phyloP scores from a whole-genome alignment of 2,329 filamentous ascomycete genomes.

The Helotiales sp. region DNA sequence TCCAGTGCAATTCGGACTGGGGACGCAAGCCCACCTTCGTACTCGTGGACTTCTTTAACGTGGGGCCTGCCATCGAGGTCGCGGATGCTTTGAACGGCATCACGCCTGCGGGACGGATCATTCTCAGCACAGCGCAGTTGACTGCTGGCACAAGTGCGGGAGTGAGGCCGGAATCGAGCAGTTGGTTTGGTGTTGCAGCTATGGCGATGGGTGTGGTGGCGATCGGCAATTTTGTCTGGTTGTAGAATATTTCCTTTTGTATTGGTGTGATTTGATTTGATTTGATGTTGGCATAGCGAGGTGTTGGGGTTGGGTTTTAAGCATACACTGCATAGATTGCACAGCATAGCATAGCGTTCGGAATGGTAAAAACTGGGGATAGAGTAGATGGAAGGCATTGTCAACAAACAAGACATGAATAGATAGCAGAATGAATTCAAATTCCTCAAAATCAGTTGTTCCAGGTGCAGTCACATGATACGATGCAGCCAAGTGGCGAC shows the following conservation, averaged over 20 bases:
- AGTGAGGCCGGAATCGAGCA: conserved; percentile 1
- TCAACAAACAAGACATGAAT: neutral
- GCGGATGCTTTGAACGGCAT: conserved; percentile 71
- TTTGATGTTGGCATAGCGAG: conserved; percentile 30
- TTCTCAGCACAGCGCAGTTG: conserved; percentile 33
- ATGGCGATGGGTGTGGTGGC: conserved; percentile 30
- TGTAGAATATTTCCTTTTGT: conserved; percentile 22
- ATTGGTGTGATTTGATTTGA: conserved; percentile 12
- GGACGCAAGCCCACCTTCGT: conserved; percentile 71
- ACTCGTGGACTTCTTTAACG: conserved; percentile 80
- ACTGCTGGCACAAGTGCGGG: conserved; percentile 24
- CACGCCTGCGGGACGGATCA: conserved; percentile 38
- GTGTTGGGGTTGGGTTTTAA: conserved; percentile 26
- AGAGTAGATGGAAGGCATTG: neutral
- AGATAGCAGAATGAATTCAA: neutral
- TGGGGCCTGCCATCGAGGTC: conserved; percentile 70
- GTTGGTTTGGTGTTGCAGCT: conserved; percentile 17
- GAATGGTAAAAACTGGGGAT: neutral
- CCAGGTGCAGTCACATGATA: neutral
- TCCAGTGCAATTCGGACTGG: conserved; percentile 62
- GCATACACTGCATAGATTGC: neutral
- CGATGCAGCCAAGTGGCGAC: neutral
- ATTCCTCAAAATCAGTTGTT: neutral
- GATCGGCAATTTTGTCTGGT: conserved; percentile 33
- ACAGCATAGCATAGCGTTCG: neutral